phyloP scores from a whole-genome alignment of 345 rosid species.

The Ailanthus altissimus region DNA sequence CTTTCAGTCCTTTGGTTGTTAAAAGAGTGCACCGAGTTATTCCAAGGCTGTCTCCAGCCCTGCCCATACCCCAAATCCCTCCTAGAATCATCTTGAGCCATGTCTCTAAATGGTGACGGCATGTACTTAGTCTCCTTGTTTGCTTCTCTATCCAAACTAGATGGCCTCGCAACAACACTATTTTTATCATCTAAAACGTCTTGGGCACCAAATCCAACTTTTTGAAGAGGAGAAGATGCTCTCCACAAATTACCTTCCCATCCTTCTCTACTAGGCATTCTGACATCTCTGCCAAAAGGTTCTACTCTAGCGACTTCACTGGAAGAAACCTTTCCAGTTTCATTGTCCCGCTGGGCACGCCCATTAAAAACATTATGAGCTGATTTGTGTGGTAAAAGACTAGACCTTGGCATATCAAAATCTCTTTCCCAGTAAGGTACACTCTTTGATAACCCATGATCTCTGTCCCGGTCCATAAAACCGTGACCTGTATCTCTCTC shows the following conservation, averaged over 20 bases:
- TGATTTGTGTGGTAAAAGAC: slow-evolving; percentile 61
- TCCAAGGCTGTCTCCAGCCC: slow-evolving; percentile 70
- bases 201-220: slow-evolving; percentile 36
- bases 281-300: slow-evolving; percentile 44
- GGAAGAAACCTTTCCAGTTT: slow-evolving; percentile 56
- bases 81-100: slow-evolving; percentile 48
- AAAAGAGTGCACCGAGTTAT: slow-evolving; percentile 42
- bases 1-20: slow-evolving; percentile 48
- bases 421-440: slow-evolving; percentile 77
- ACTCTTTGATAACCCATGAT: slow-evolving; percentile 54
- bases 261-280: slow-evolving; percentile 56
- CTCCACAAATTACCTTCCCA: slow-evolving; percentile 74
- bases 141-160: slow-evolving; percentile 51
- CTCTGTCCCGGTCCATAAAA: slow-evolving; percentile 61
- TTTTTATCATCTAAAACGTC: slow-evolving; percentile 56
- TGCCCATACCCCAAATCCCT: slow-evolving; percentile 59
- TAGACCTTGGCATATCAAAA: slow-evolving; percentile 70
- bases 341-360: slow-evolving; percentile 66
- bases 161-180: slow-evolving; percentile 43
- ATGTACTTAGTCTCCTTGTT: slow-evolving; percentile 53
- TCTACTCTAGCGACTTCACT: slow-evolving; percentile 56
- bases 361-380: slow-evolving; percentile 50
- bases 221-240: slow-evolving; percentile 55
- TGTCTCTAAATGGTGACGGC: slow-evolving; percentile 48
- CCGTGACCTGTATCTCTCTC: slow-evolving; percentile 92